phyloP scores from a whole-genome alignment of 1,284 basidiomycete species.

The Hemileia vastatrix region DNA sequence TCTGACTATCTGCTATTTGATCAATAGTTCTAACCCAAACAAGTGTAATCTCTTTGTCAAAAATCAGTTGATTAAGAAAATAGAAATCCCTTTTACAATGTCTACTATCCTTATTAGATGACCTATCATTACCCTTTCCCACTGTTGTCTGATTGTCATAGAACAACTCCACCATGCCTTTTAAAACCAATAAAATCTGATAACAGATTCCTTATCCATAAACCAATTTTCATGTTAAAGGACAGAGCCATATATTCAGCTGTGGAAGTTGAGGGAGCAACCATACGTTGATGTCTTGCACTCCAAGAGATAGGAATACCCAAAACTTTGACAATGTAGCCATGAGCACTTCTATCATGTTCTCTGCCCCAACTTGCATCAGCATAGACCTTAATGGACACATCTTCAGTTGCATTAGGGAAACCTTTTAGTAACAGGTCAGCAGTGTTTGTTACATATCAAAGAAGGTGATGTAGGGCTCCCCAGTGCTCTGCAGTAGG shows the following conservation, averaged over 20 bases:
- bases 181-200: no score
- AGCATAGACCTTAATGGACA: neutral
- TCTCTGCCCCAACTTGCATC: constrained; percentile 7
- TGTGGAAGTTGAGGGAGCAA: neutral
- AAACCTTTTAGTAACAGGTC: neutral
- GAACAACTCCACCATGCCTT: no score
- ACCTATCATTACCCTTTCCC: no score
- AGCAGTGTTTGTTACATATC: neutral
- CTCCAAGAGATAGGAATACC: constrained; percentile 1
- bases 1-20: no score
- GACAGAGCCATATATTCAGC: constrained; percentile 13
- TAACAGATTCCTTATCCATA: no score
- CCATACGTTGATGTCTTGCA: neutral
- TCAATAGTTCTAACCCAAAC: no score
- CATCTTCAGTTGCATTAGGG: neutral
- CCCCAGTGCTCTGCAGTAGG: neutral
- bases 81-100: no score
- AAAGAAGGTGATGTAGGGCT: neutral
- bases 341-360: neutral
- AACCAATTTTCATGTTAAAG: neutral
- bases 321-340: neutral
- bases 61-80: no score
- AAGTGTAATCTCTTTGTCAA: no score
- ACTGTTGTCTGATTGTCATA: no score
- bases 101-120: no score